These are phyloP conservation scores for Leishmania tropica DNA, from an alignment of 208 protist species.

Conservation along the genomic window DNA sequence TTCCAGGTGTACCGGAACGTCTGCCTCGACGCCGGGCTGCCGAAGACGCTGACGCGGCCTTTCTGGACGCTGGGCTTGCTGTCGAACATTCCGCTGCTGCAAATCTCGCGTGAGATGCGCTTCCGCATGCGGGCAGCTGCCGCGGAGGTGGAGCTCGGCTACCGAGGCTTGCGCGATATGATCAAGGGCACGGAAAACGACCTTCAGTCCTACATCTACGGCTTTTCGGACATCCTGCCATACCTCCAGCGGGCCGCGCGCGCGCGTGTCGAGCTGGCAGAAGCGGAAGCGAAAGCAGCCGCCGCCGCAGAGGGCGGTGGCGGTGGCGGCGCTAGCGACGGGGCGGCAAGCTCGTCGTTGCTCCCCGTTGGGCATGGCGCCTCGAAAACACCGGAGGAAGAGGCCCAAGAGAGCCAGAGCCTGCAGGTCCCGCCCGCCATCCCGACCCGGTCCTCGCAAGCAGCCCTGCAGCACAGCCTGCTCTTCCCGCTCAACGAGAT, in stretches of 20 bases:
- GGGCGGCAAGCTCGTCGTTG: not conserved
- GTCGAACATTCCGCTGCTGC: conserved; percentile 51
- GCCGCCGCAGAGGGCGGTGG: not conserved
- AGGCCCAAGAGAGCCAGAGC: not conserved
- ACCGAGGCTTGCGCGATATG: conserved; percentile 35
- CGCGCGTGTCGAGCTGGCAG: conserved; percentile 23
- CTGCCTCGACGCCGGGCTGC: conserved; percentile 48
- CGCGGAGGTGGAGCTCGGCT: conserved; percentile 49
- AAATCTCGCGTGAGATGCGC: conserved; percentile 52
- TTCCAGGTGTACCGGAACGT: conserved; percentile 43
- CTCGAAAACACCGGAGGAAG: not conserved
- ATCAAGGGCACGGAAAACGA: conserved; percentile 54
- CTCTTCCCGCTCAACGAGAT: conserved; percentile 26
- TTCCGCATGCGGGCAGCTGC: conserved; percentile 49
- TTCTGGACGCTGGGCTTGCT: conserved; percentile 42
- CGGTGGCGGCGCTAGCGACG: not conserved
- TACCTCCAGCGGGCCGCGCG: conserved; percentile 28
- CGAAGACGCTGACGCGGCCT: conserved; percentile 46
- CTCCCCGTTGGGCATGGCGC: not conserved
- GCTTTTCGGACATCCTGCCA: conserved; percentile 29
- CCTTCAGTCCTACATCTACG: conserved; percentile 43
- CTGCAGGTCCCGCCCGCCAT: not conserved
- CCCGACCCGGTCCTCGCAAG: conserved; percentile 27
- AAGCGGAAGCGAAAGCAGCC: conserved; percentile 25
- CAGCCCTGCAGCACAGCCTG: conserved; percentile 16